A percentile compares a stretch with the other conserved stretches of the same genome.
Conservation (phyloP, 2,329 filamentous ascomycete genomes). For the Xylaria sp. region DNA sequence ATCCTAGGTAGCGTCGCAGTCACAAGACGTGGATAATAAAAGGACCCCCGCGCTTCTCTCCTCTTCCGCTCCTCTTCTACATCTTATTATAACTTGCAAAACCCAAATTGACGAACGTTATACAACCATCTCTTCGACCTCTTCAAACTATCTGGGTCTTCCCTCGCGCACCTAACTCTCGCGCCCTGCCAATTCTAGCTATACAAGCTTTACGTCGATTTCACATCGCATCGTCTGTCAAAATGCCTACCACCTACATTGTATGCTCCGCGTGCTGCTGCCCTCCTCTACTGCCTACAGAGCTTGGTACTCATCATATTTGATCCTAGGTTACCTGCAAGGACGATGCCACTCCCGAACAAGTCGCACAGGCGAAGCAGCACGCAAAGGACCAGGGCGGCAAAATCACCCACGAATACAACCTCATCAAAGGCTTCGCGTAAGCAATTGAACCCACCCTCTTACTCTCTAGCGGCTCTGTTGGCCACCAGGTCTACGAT, state of each 20-base stretch:
- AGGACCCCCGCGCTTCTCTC: slow-evolving; percentile 26
- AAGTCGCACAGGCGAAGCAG: slow-evolving; percentile 81
- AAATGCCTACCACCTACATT: slow-evolving; percentile 68
- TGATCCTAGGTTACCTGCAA: slow-evolving; percentile 79
- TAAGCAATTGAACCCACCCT: slow-evolving; percentile 62
- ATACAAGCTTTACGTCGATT: slow-evolving; percentile 34
- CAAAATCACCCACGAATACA: slow-evolving; percentile 85
- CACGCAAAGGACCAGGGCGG: slow-evolving; percentile 80
- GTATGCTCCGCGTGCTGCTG: slow-evolving; percentile 50
- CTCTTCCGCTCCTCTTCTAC: background rate
- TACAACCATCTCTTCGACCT: background rate
- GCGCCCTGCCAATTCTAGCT: slow-evolving; percentile 1
- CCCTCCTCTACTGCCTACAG: background rate
- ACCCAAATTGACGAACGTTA: background rate
- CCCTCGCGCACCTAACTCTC: background rate
- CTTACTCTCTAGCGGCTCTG: no score
- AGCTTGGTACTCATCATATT: slow-evolving; percentile 25
- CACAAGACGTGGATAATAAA: slow-evolving; percentile 28
- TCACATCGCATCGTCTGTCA: slow-evolving; percentile 43
- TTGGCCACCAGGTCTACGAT: no score
- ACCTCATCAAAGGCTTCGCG: slow-evolving; percentile 92
- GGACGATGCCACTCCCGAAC: slow-evolving; percentile 70
- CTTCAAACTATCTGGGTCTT: background rate
- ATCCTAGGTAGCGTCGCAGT: background rate
- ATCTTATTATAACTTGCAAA: background rate